Evolutionary conservation across 1,284 basidiomycete species (phyloP).

Genomic region (Peniophora sp.): DNA sequence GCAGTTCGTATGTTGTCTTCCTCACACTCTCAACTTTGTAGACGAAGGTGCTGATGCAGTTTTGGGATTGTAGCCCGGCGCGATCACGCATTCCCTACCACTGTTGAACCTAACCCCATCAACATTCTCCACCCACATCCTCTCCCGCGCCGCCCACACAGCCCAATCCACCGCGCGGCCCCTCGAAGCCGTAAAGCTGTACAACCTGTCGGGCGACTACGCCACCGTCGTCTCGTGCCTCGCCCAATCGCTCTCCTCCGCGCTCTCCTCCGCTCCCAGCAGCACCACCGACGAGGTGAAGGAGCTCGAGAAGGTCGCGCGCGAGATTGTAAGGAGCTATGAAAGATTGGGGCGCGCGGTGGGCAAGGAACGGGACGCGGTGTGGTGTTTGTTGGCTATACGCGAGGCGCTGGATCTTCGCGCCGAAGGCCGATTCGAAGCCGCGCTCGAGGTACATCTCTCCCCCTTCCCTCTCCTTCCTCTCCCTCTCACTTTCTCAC

Average conservation of each 20-base stretch:
- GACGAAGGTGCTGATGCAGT: background rate
- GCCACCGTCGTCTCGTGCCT: slow-evolving; percentile 84
- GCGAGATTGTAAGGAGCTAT: slow-evolving; percentile 82
- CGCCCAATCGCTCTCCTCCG: slow-evolving; percentile 84
- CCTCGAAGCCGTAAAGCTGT: slow-evolving; percentile 90
- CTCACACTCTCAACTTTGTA: background rate
- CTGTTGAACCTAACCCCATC: slow-evolving; percentile 66
- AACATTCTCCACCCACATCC: slow-evolving; percentile 77
- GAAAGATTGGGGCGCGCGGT: slow-evolving; percentile 72
- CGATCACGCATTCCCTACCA: slow-evolving; percentile 78
- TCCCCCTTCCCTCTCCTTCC: background rate
- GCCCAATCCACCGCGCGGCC: slow-evolving; percentile 74
- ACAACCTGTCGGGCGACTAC: slow-evolving; percentile 92
- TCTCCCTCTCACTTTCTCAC: background rate
- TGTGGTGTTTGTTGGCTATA: slow-evolving; percentile 73
- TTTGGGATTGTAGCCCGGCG: slow-evolving; percentile 67
- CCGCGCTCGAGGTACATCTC: slow-evolving; percentile 68
- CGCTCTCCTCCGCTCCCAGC: slow-evolving; percentile 60
- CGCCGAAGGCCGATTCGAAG: slow-evolving; percentile 64
- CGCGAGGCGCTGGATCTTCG: slow-evolving; percentile 79
- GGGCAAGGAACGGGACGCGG: slow-evolving; percentile 71
- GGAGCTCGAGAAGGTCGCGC: slow-evolving; percentile 71
- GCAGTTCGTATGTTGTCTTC: slow-evolving; percentile 58
- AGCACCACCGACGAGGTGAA: slow-evolving; percentile 62
- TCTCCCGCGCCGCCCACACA: slow-evolving; percentile 73